These are phyloP conservation scores for Papiliotrema laurentii DNA, from an alignment of 1,284 basidiomycete species.

Conservation along the genomic window DNA sequence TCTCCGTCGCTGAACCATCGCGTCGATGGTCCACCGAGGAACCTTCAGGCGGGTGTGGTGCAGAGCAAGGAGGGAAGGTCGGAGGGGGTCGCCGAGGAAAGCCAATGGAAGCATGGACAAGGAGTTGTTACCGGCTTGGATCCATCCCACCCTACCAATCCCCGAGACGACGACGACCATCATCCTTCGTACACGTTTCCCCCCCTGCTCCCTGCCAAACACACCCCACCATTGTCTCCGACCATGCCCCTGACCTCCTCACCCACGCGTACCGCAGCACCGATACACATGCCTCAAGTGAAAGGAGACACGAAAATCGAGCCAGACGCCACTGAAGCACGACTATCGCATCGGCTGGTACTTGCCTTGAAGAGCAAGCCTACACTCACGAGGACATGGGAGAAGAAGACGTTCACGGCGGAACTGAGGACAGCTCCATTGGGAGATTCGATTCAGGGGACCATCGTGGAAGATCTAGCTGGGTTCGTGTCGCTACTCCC, in stretches of 20 bases:
- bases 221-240: not conserved
- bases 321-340: not conserved
- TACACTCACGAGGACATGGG: conserved; percentile 19
- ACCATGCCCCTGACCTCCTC: not conserved
- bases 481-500: not conserved
- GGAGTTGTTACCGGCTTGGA: too few species aligned
- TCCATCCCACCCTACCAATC: too few species aligned
- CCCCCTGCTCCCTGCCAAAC: not conserved
- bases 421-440: conserved; percentile 6
- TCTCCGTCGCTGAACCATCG: too few species aligned
- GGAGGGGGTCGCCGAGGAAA: too few species aligned
- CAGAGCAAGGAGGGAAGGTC: too few species aligned
- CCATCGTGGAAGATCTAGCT: not conserved
- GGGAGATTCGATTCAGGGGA: not conserved
- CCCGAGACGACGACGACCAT: not conserved
- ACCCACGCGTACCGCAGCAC: not conserved
- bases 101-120: too few species aligned
- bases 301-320: not conserved
- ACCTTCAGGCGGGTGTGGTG: too few species aligned
- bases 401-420: conserved; percentile 15
- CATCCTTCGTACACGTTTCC: not conserved
- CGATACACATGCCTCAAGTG: not conserved
- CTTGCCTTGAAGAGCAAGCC: conserved; percentile 11
- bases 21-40: too few species aligned
- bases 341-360: conserved; percentile 5